Base-by-base conservation (phyloP, 306 rosid genomes). In the Clitoria ternatea region DNA sequence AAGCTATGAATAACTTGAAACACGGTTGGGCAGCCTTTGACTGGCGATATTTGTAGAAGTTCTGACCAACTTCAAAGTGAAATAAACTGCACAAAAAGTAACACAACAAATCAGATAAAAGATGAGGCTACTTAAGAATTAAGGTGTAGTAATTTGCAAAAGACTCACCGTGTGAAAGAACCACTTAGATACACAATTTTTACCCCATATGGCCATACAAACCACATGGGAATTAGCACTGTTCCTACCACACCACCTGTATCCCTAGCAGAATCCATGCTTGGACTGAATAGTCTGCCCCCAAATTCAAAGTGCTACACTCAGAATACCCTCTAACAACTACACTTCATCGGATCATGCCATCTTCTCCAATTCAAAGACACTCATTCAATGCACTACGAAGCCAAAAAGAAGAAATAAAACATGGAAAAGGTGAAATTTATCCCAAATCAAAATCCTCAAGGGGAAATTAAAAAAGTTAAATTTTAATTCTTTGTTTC, bases 191-290 rank as follows among this genome's bases (percentile, higher is more conserved):
- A 86, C 26, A 92, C 96, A 70, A 74, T 82, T 57, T 86, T 87
- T 33, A 96, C 98, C 15, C 98, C 98, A 70, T 89, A 85, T 18
- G 84, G 94, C 98, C 98, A 92, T 57, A 89, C 96, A 54, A 92
- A 92, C 13, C 89, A 90, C 91, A 83, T 79, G 52, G 96, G 98
- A 72, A 88, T 77, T 60, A 84, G 52, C 83, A 89, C 71, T 15
- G 92, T 77, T 73, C 84, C 87, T 9, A 85, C 73, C 77, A 73
- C 87, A 63, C 80, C 83, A 62, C 73, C 79, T 18, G 76, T 74
- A 27, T 84, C 91, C 77, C 79, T 79, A 6, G 77, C 79, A 55
- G 85, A 49, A 73, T 89, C 91, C 97, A 92, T 92, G 44, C 82
- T 79, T 50, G 80, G 69, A 83, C 76, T 85, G 67, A 84, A 89